Evolutionary conservation across 345 rosid genomes (phyloP), one percentile per base, ranked within the genome.

Genomic region (Eutrema japonicum): DNA sequence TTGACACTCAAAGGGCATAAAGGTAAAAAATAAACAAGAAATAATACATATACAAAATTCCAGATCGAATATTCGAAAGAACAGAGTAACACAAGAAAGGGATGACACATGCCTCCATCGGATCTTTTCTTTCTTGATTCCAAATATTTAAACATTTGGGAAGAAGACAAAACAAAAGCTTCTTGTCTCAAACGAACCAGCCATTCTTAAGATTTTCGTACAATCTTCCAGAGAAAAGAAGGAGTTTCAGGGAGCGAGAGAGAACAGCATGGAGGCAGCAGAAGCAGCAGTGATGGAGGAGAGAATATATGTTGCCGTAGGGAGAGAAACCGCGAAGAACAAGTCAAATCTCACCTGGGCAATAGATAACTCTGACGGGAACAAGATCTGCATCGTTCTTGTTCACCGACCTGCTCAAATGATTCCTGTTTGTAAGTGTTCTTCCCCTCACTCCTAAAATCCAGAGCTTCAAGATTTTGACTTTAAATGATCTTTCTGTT

Each of bases 371-470:
- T 87, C 82, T 0, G 71, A 85, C 37, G 91, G 96, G 37, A 85
- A 74, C 77, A 80, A 77, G 73, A 82, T 92, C 75, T 90, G 96
- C 65, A 70, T 94, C 52, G 40, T 89, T 64, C 88, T 84, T 71
- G 93, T 94, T 70, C 88, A 88, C 50, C 85, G 63, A 46, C 96
- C 90, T 2, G 60, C 93, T 7, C 82, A 76, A 66, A 72, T 74
- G 85, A 89, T 94, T 51, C 93, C 90, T 14, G 16, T 83, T 3
- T 30, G 95, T 92, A 83, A 81, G 96, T 82, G 12, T 5, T n/a
- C 16, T 16, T 14, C 7, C n/a, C 13, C 53, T 45, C 64, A 49
- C 50, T 30, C 10, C n/a, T 5, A 4, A 26, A 46, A 13, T 51
- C 35, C 14, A 41, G 45, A 47, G 45, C 30, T 53, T 46, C 22